phyloP scores from a whole-genome alignment of 1,284 basidiomycete genomes.

The Tetrapyrgos nigripes region DNA sequence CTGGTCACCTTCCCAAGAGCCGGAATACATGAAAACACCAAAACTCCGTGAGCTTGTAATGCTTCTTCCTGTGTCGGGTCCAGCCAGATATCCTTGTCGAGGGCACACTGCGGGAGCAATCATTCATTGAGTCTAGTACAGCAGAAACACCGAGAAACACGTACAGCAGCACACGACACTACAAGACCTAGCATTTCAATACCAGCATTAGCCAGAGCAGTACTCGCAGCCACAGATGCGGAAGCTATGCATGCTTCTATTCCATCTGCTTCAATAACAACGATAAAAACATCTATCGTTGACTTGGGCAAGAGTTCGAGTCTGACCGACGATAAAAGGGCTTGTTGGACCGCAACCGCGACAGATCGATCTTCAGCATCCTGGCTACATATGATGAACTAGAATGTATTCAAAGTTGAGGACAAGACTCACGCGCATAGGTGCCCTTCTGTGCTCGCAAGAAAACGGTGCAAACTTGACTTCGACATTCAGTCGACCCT shows the following conservation, averaged over 20 bases:
- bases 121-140: slow-evolving; percentile 10
- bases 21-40: slow-evolving; percentile 87
- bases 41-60: slow-evolving; percentile 56
- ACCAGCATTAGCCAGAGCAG: slow-evolving; percentile 89
- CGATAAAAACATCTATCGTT: slow-evolving; percentile 90
- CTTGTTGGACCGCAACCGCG: slow-evolving; percentile 85
- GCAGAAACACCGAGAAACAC: slow-evolving; percentile 27
- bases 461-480: slow-evolving; percentile 98
- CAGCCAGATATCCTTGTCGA: slow-evolving; percentile 65
- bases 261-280: slow-evolving; percentile 91
- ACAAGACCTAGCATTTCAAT: slow-evolving; percentile 90
- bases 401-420: slow-evolving; percentile 1
- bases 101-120: slow-evolving; percentile 49
- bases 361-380: slow-evolving; percentile 93
- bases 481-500: slow-evolving; percentile 91
- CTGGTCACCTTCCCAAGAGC: slow-evolving; percentile 89
- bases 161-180: slow-evolving; percentile 75
- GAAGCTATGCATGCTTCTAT: slow-evolving; percentile 85
- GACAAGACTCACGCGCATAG: slow-evolving; percentile 76
- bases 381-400: slow-evolving; percentile 48
- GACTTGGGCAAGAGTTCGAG: slow-evolving; percentile 94
- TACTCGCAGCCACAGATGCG: slow-evolving; percentile 87
- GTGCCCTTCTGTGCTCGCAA: slow-evolving; percentile 75
- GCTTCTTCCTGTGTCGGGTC: slow-evolving; percentile 84
- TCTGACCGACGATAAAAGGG: slow-evolving; percentile 85